These are phyloP conservation scores for Xylaria sp. DNA, from an alignment of 2,329 filamentous ascomycete species.

Conservation along the genomic window DNA sequence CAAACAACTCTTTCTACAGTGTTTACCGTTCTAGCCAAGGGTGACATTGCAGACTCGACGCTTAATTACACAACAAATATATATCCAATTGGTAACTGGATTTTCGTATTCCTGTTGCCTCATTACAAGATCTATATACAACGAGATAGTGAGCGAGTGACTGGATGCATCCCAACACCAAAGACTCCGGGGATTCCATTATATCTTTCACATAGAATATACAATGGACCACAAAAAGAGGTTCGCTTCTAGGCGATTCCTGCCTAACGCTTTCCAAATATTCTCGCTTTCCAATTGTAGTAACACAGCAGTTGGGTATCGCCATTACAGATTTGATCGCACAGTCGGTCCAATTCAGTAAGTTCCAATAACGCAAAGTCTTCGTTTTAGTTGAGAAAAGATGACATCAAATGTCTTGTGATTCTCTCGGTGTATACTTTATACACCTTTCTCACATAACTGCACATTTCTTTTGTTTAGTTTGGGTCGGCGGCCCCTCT, in stretches of 20 bases:
- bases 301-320: conserved; percentile 23
- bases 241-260: background rate
- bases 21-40: background rate
- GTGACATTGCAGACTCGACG: background rate
- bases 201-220: background rate
- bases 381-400: background rate
- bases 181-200: background rate
- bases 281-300: background rate
- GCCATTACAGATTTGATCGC: conserved; percentile 16
- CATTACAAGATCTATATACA: conserved; percentile 8
- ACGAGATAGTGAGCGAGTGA: conserved; percentile 23
- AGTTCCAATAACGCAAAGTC: background rate
- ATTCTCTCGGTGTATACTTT: background rate
- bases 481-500: conserved; percentile 45
- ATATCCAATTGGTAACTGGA: background rate
- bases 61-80: background rate
- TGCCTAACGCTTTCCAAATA: background rate
- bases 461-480: conserved; percentile 60
- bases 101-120: background rate
- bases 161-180: conserved; percentile 13
- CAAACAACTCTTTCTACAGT: background rate
- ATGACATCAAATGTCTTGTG: background rate
- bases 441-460: conserved; percentile 59
- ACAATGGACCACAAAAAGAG: background rate
- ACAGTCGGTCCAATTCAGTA: background rate